A percentile compares a stretch with the other conserved stretches of the same genome.
Conservation (phyloP, 2,329 filamentous ascomycete genomes). For the Calonectria multiphialidica region DNA sequence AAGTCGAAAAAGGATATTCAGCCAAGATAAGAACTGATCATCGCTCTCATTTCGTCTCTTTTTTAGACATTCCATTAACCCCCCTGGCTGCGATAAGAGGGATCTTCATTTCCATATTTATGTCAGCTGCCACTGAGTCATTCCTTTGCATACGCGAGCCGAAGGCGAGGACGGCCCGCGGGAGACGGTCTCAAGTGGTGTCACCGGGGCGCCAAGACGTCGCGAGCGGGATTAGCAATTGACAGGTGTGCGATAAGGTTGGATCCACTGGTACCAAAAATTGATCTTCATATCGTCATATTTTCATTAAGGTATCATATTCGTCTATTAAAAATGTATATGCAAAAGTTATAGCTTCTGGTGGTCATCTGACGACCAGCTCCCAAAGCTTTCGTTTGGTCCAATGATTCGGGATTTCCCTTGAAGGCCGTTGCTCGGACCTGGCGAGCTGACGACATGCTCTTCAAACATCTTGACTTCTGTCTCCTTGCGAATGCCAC, state of each 20-base stretch:
- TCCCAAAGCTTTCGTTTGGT: neutral
- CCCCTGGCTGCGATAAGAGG: neutral
- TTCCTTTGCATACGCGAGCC: neutral
- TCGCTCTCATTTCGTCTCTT: neutral
- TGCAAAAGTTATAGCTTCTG: neutral
- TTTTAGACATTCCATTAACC: neutral
- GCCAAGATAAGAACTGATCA: neutral
- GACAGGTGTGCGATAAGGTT: neutral
- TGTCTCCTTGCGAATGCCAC: conserved; percentile 25
- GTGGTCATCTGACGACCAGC: neutral
- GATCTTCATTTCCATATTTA: neutral
- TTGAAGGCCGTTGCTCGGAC: neutral
- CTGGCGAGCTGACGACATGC: neutral
- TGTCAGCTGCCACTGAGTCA: too few species aligned
- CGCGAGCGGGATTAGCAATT: neutral
- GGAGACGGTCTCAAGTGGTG: neutral
- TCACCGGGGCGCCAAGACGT: neutral
- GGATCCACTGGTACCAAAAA: neutral
- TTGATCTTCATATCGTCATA: neutral
- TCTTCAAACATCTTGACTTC: conserved; percentile 22
- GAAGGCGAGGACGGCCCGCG: neutral
- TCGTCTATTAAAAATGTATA: neutral
- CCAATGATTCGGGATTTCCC: neutral
- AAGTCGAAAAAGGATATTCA: neutral
- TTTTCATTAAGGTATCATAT: neutral